Base-by-base conservation (phyloP, 805 yeast genomes). In the Candida schatavii region DNA sequence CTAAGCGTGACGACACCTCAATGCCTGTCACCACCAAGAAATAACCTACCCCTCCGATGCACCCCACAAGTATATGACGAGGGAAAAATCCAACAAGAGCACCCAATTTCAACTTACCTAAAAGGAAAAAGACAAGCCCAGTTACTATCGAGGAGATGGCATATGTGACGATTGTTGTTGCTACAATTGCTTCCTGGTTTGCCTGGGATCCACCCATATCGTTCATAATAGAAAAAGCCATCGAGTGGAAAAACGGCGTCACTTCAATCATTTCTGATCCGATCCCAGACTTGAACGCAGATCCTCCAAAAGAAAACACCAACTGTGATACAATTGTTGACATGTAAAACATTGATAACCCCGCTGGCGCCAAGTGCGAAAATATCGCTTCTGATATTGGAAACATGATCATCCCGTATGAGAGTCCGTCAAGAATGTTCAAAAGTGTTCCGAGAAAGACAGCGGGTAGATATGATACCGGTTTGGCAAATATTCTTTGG, bases 231-330 rank as follows among this genome's bases (percentile, higher is more conserved):
- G 83, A 69, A 21, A 77, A 69, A 1, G 97, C 97, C 96, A 93
- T 90, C 2, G 95, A 76, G 57, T 93, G 99, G 70, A 91, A 91
- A 61, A 93, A 93, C 2, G 99, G 99, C 2, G 97, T 95, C n/a
- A 93, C 88, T 61, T 93, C 99, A 50, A 93, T 93, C 99, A 93
- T 93, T 65, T 93, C 98, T 3, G 96, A 86, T 1, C 99, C 99
- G 34, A 91, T 81, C n/a, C 95, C 96, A 2, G 89, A 76, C 46
- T 80, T 80, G 67, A 93, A 91, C 6, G 87, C 85, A 13, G 96
- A 87, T 1, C 95, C 95, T 13, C 99, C 99, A 19, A 87, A 62
- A 0, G 97, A 89, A 57, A 79, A 90, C 4, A 88, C 86, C 48
- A 89, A 65, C 61, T 93, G 99, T 0, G 96, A 85, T 0, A 91